phyloP scores from a whole-genome alignment of 805 yeast species.

The Wickerhamomyces sydowiorum region DNA sequence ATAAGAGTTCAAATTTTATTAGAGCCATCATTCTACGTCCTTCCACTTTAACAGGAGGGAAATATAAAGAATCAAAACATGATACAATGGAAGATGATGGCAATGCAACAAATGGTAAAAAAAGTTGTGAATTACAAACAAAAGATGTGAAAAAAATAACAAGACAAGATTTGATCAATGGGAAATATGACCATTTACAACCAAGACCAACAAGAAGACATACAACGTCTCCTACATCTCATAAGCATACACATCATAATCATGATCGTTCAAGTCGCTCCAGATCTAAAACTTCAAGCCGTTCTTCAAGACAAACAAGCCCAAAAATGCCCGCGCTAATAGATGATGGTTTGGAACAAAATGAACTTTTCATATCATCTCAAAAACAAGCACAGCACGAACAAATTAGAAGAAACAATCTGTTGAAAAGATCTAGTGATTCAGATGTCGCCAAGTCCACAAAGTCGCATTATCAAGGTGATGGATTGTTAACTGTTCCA shows the following conservation, averaged over 20 bases:
- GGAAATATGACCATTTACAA: conserved; percentile 1
- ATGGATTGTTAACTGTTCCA: conserved; percentile 2
- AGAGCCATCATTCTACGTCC: not conserved
- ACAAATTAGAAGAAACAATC: not conserved
- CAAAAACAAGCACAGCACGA: not conserved
- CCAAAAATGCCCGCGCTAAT: not conserved
- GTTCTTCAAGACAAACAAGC: not conserved
- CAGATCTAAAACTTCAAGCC: not conserved
- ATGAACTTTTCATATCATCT: not conserved
- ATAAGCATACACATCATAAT: not conserved
- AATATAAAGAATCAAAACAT: not conserved
- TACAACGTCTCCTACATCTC: not conserved
- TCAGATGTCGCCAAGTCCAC: not conserved
- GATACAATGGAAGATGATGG: not conserved
- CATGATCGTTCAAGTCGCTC: not conserved
- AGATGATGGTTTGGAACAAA: not conserved
- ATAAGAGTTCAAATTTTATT: not conserved
- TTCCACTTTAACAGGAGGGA: not conserved
- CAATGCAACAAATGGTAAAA: not conserved
- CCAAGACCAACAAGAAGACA: not conserved
- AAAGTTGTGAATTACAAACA: conserved; percentile 8
- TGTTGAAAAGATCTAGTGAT: not conserved
- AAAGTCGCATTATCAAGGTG: not conserved
- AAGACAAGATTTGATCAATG: conserved; percentile 19
- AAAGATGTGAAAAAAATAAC: conserved; percentile 20